Base-by-base conservation (phyloP, 2,329 filamentous ascomycete species). In the Drechslerella coelobrocha region DNA sequence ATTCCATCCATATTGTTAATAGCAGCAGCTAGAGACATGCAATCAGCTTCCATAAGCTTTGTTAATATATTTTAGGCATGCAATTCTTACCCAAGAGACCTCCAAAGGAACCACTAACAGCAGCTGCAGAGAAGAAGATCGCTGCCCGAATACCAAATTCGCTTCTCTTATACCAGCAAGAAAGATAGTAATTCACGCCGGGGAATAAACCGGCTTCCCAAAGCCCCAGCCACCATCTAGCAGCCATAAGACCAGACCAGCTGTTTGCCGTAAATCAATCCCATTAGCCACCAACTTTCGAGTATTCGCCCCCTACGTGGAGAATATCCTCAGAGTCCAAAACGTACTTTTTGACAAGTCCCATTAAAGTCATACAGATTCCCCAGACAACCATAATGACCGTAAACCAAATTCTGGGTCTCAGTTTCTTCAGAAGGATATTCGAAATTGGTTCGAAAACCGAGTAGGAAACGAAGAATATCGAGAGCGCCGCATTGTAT, bases 381-480 rank as follows among this genome's bases (percentile, higher is more conserved):
- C 68, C 61, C 56, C 82, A 86, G 0, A 84, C 82, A 74, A 84
- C 83, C 88, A 96, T 95, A 76, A 95, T 95, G 29, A 84, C 81
- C 1, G 91, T 89, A 61, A 95, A 86, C 77, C 95, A 96, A 57
- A 92, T 80, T 39, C 88, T 90, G 0, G 92, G 92, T 0, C 86
- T 84, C 72, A 90, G 81, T 17, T 83, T 84, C 80, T 95, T 96
- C 68, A 96, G 85, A 23, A 96, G 79, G 50, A 93, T 81, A 77
- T 96, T 95, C 68, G 90, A 91, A 45, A 92, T 75, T 0, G 87
- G 86, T 78, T 94, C 91, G 73, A 91, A 92, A 31, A 92, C 79
- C 1, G 89, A 84, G 77, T 96, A 96, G 0, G 89, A 91, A 53
- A 95, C 83, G 80, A 95, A 96, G 81, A 96, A 96, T 74, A 95